These are phyloP conservation scores for Fonsecaea nubica DNA, from an alignment of 2,329 filamentous ascomycete species.

Conservation along the genomic window DNA sequence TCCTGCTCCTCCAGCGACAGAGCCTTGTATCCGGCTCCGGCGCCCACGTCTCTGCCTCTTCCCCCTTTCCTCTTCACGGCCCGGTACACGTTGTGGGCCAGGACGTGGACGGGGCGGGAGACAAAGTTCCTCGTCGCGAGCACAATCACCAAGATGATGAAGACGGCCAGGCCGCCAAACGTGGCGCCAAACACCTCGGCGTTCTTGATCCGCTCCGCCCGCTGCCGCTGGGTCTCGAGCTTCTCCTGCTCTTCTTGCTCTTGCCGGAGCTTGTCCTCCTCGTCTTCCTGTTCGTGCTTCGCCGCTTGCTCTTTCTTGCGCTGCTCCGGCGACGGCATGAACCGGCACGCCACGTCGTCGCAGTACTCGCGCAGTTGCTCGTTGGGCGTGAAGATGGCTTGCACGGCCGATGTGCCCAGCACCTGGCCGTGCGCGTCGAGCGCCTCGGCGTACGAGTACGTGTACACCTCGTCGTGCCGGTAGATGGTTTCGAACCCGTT, in stretches of 20 bases:
- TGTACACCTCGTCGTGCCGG: conserved; percentile 33
- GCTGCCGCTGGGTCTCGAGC: conserved; percentile 8
- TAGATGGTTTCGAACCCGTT: conserved; percentile 50
- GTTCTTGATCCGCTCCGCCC: conserved; percentile 14
- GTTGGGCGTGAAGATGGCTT: conserved; percentile 49
- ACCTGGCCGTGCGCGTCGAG: conserved; percentile 44
- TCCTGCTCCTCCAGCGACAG: conserved; percentile 25
- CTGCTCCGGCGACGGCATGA: conserved; percentile 34
- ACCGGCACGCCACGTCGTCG: conserved; percentile 37
- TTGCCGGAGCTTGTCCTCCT: conserved; percentile 1
- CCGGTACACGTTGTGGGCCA: conserved; percentile 19
- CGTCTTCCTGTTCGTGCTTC: conserved; percentile 25
- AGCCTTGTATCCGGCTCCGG: conserved; percentile 27
- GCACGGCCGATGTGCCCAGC: conserved; percentile 45
- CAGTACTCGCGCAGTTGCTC: conserved; percentile 43
- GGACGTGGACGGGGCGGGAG: conserved; percentile 26
- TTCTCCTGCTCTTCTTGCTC: not conserved
- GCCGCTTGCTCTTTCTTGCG: conserved; percentile 29
- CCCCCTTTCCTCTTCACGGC: conserved; percentile 2
- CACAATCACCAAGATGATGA: conserved; percentile 27
- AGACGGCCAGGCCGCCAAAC: conserved; percentile 24
- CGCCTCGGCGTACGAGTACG: conserved; percentile 45
- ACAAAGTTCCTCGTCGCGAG: conserved; percentile 33
- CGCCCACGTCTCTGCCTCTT: conserved; percentile 5
- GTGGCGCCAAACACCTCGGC: conserved; percentile 28